These are phyloP conservation scores for Auxenochlorella pyrenoidosa DNA, from an alignment of 139 green algal species.

Conservation along the genomic window DNA sequence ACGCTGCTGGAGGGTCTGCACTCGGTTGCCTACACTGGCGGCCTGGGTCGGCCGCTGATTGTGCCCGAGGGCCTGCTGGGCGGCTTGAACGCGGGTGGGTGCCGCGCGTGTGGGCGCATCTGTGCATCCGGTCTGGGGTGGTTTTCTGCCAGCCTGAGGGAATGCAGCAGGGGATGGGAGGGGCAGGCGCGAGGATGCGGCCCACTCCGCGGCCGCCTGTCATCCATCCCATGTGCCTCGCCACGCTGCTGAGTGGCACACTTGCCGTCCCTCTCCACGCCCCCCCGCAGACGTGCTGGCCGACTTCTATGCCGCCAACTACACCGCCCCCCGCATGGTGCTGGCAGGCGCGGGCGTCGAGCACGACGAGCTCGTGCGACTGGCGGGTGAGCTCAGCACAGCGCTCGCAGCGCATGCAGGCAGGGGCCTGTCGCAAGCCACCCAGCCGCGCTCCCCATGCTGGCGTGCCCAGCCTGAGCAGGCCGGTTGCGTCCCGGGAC, in stretches of 20 bases:
- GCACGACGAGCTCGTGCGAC: constrained; percentile 77
- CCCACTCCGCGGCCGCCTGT: too few relatives aligned
- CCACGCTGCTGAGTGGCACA: not conserved
- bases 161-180: too few relatives aligned
- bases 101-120: too few relatives aligned
- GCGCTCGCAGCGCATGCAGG: too few relatives aligned
- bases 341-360: constrained; percentile 84
- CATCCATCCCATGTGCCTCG: not conserved
- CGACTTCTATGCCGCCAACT: constrained; percentile 77
- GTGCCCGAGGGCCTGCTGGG: constrained; percentile 51
- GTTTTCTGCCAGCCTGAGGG: too few relatives aligned
- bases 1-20: constrained; percentile 79
- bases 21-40: constrained; percentile 79
- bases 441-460: too few relatives aligned
- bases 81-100: constrained; percentile 35
- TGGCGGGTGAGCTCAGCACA: constrained; percentile 43
- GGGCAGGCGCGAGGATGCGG: too few relatives aligned
- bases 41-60: constrained; percentile 84
- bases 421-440: too few relatives aligned
- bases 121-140: too few relatives aligned
- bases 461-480: too few relatives aligned
- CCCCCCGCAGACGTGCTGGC: constrained; percentile 56
- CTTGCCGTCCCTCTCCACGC: constrained; percentile 34
- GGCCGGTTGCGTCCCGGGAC: too few relatives aligned
- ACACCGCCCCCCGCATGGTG: constrained; percentile 82